Percentiles rank a stretch among this genome's conserved stretches.
These are phyloP conservation scores for Suillus placidus DNA, from an alignment of 768 basidiomycete species.

Conservation along the genomic window DNA sequence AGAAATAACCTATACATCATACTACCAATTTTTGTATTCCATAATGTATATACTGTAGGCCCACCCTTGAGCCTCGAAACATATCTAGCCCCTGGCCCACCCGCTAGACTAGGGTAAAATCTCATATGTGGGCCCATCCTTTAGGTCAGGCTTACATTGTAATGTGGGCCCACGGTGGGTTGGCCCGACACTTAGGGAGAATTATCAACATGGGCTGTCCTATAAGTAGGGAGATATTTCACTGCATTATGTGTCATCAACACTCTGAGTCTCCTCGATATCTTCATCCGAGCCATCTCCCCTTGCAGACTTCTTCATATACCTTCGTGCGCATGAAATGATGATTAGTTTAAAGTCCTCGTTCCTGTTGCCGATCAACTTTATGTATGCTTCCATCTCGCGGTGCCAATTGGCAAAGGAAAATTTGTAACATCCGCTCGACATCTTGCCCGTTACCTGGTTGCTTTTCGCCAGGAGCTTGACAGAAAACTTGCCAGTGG, in stretches of 20 bases:
- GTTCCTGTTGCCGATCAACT: background rate
- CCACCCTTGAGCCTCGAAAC: background rate
- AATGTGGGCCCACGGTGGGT: background rate
- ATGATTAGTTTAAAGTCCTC: background rate
- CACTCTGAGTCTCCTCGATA: background rate
- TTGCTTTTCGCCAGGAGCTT: background rate
- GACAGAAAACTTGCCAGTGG: background rate
- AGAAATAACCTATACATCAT: background rate
- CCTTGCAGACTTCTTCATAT: background rate
- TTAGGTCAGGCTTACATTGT: too few species aligned
- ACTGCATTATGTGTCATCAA: background rate
- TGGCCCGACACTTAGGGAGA: background rate
- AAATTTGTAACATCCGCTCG: background rate
- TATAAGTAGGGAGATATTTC: too few species aligned
- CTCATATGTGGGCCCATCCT: background rate
- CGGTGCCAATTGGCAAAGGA: background rate
- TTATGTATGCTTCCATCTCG: background rate
- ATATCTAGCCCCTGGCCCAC: background rate
- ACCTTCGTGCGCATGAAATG: background rate
- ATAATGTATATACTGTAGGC: background rate
- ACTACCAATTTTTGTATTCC: background rate
- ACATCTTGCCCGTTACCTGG: background rate
- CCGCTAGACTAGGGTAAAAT: background rate
- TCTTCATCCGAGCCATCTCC: background rate
- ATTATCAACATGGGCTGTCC: background rate